These are phyloP conservation scores for Fusarium sp. DNA, from an alignment of 2,329 filamentous ascomycete species.

Conservation along the genomic window DNA sequence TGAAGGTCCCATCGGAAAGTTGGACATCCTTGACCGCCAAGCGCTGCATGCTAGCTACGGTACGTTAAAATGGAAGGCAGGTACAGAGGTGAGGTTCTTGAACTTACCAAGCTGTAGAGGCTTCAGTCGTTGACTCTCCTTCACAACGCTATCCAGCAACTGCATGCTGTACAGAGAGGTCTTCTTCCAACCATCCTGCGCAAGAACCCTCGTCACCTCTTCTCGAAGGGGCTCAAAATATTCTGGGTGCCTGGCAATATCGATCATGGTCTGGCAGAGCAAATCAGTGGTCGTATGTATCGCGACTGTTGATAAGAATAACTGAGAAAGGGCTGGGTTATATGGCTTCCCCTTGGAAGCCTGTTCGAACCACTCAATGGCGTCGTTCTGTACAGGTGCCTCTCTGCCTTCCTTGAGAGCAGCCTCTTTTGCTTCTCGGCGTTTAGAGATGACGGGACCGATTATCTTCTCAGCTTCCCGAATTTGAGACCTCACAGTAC, in stretches of 20 bases:
- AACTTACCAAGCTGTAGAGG: conserved; percentile 51
- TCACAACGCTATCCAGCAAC: conserved; percentile 62
- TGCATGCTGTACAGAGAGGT: conserved; percentile 56
- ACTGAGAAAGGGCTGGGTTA: conserved; percentile 28
- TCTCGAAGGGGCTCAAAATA: conserved; percentile 54
- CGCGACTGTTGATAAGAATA: conserved; percentile 56
- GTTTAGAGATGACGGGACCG: conserved; percentile 57
- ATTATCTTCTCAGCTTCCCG: conserved; percentile 16
- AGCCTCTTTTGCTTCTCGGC: conserved; percentile 54
- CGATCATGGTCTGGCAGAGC: conserved; percentile 28
- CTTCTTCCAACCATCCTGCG: conserved; percentile 56
- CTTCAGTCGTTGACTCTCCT: conserved; percentile 61
- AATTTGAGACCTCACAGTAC: conserved; percentile 44
- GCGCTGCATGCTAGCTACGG: background rate
- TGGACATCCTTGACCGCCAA: background rate
- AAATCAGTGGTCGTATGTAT: conserved; percentile 64
- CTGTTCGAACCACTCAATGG: conserved; percentile 67
- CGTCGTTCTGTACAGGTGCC: conserved; percentile 54
- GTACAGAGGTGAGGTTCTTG: background rate
- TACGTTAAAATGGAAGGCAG: rapidly evolving
- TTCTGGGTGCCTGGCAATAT: conserved; percentile 54
- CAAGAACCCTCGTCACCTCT: conserved; percentile 48
- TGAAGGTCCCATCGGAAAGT: conserved; percentile 16
- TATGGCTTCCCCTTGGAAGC: conserved; percentile 46
- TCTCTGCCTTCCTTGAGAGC: background rate